Conservation (phyloP, 441 rosid species). For the Bocquillonia castaneifolia region DNA sequence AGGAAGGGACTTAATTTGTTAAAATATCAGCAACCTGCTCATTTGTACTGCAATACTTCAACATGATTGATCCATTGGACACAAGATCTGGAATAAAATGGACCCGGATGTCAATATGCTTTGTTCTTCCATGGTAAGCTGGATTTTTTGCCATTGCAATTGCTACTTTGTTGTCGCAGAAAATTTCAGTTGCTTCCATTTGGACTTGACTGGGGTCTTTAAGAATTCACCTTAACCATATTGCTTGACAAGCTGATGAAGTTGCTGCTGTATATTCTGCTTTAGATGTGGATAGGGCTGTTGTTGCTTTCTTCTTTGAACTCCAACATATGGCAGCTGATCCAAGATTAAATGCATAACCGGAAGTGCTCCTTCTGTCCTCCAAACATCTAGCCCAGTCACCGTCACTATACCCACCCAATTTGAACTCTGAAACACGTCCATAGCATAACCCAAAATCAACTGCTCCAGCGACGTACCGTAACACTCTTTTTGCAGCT, state of each 20-base stretch:
- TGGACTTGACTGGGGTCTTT: neutral
- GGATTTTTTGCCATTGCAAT: neutral
- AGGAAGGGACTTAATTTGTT: neutral
- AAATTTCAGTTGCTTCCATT: neutral
- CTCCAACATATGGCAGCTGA: too few relatives aligned
- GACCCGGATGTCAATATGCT: neutral
- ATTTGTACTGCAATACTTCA: neutral
- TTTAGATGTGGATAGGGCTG: too few relatives aligned
- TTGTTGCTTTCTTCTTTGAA: too few relatives aligned
- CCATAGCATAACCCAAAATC: too few relatives aligned
- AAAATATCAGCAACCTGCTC: neutral
- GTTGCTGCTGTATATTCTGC: too few relatives aligned
- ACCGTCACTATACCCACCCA: too few relatives aligned
- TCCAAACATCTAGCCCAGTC: too few relatives aligned
- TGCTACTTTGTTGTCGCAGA: neutral
- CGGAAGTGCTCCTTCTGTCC: too few relatives aligned
- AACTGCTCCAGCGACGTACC: too few relatives aligned
- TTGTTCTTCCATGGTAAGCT: neutral
- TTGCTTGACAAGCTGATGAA: neutral
- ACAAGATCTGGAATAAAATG: neutral
- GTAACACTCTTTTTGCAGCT: too few relatives aligned
- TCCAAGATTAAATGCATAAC: too few relatives aligned
- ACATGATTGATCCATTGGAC: neutral
- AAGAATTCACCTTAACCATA: neutral
- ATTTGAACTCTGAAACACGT: too few relatives aligned